Evolutionary conservation across 169 alveolate species (phyloP).

Genomic region (Fabrea salina): DNA sequence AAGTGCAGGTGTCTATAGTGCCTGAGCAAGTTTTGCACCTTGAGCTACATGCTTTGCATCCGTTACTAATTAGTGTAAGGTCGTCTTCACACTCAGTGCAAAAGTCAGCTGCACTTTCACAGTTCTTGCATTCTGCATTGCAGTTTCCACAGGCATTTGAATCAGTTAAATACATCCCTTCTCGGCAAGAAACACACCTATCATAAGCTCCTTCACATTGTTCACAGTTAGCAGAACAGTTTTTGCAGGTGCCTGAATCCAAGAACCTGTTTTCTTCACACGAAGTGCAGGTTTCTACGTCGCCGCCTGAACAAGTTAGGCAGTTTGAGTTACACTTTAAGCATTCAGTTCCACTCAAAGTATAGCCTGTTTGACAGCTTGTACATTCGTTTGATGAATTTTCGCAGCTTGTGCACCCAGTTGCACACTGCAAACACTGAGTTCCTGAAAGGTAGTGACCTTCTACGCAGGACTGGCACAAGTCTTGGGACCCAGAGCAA

Average conservation of each 20-base stretch:
- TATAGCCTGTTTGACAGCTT: neutral
- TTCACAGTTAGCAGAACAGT: neutral
- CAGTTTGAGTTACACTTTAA: neutral
- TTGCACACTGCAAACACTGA: neutral
- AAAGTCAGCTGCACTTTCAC: neutral
- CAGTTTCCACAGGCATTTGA: neutral
- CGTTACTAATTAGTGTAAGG: neutral
- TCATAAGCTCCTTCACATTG: neutral
- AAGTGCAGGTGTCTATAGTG: neutral
- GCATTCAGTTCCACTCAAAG: neutral
- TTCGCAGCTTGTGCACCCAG: neutral
- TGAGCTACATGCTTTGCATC: slow-evolving; percentile 2
- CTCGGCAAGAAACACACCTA: slow-evolving; percentile 3
- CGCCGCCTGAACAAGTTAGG: neutral
- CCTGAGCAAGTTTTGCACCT: slow-evolving; percentile 13
- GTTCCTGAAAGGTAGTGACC: slow-evolving; percentile 22
- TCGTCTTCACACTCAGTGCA: neutral
- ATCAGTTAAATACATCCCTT: neutral
- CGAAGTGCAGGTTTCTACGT: slow-evolving; percentile 8
- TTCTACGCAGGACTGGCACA: neutral
- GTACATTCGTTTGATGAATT: neutral
- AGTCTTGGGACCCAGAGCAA: neutral
- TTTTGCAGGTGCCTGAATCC: neutral
- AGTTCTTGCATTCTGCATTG: neutral
- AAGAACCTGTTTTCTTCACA: slow-evolving; percentile 5